These are phyloP conservation scores for Helenozyma rhizophorensis DNA, from an alignment of 805 yeast species.

Conservation along the genomic window DNA sequence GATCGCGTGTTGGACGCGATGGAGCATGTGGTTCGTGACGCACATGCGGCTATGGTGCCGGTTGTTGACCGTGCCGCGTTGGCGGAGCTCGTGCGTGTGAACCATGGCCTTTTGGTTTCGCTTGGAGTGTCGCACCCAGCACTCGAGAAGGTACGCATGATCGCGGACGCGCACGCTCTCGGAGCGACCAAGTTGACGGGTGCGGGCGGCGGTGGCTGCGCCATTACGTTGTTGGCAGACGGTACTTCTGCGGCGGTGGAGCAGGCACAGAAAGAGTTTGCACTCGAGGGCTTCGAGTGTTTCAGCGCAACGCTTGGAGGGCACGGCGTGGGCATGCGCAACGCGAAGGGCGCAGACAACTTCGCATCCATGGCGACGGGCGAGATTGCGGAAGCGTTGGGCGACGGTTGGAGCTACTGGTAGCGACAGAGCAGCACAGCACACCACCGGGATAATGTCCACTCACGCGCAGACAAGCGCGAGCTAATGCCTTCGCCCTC, in stretches of 20 bases:
- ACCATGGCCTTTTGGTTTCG: conserved; percentile 82
- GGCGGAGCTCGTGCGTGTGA: conserved; percentile 64
- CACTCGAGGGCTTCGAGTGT: conserved; percentile 58
- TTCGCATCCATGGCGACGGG: no score
- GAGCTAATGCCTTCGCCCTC: no score
- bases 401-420: conserved; percentile 62
- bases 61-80: conserved; percentile 44
- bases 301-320: conserved; percentile 86
- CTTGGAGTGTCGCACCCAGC: conserved; percentile 92
- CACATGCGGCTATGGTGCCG: conserved; percentile 61
- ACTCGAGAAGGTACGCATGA: conserved; percentile 67
- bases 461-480: no score
- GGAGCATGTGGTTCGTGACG: conserved; percentile 68
- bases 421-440: conserved; percentile 25
- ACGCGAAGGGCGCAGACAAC: no score
- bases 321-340: conserved; percentile 68
- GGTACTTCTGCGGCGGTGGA: conserved; percentile 31
- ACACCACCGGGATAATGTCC: no score
- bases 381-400: conserved; percentile 46
- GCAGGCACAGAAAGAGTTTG: conserved; percentile 36
- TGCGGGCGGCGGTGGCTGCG: conserved; percentile 99
- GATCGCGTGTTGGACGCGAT: conserved; percentile 68
- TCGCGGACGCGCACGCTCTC: conserved; percentile 57
- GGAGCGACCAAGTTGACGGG: conserved; percentile 96
- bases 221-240: conserved; percentile 72